A percentile compares a stretch with the other conserved stretches of the same genome.
Conservation (phyloP, 495 filamentous ascomycete genomes). For the Xylaria grammica region DNA sequence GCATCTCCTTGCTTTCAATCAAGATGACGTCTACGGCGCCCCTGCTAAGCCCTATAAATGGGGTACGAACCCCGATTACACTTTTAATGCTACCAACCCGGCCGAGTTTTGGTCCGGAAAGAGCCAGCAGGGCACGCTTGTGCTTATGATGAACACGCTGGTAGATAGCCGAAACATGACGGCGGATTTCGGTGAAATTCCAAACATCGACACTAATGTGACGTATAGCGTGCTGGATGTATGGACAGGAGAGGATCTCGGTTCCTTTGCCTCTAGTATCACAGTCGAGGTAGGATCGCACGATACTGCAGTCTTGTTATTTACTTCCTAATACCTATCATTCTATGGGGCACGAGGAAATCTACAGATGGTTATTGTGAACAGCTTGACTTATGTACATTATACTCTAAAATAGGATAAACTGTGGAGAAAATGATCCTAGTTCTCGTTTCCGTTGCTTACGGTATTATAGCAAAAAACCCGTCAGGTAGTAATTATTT, state of each 20-base stretch:
- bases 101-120: conserved; percentile 67
- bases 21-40: conserved; percentile 58
- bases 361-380: no score
- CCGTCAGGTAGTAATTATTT: no score
- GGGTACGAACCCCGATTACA: conserved; percentile 67
- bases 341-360: no score
- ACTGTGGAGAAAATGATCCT: no score
- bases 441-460: no score
- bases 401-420: no score
- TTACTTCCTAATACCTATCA: conserved; percentile 13
- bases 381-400: no score
- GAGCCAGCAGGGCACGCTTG: conserved; percentile 53
- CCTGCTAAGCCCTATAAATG: conserved; percentile 69
- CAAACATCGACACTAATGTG: conserved; percentile 45
- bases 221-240: conserved; percentile 58
- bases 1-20: conserved; percentile 64
- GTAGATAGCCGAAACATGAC: conserved; percentile 42
- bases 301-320: conserved; percentile 53
- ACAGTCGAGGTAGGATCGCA: conserved; percentile 47
- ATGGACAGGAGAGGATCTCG: conserved; percentile 57
- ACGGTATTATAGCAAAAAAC: no score
- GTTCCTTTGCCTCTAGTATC: conserved; percentile 49
- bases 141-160: conserved; percentile 61
- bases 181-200: conserved; percentile 59
- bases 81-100: conserved; percentile 61